Conservation (phyloP, 495 filamentous ascomycete species). For the Penicillium soppii region DNA sequence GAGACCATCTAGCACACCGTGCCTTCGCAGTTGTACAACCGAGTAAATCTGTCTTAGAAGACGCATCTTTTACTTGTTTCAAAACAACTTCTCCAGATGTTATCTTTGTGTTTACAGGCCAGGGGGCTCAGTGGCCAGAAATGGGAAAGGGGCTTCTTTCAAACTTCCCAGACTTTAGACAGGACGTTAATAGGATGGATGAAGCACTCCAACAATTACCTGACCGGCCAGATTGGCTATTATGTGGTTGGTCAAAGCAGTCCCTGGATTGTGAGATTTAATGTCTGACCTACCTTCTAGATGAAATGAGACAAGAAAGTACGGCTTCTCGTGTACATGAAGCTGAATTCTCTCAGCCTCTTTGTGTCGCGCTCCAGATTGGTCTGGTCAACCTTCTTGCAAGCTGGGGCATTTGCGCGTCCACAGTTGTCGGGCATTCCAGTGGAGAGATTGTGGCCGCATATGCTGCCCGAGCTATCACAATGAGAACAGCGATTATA, state of each 20-base stretch:
- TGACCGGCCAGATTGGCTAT: conserved; percentile 19
- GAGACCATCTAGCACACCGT: conserved; percentile 22
- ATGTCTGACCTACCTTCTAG: background rate
- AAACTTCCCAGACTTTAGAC: background rate
- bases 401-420: conserved; percentile 43
- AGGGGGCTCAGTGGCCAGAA: conserved; percentile 57
- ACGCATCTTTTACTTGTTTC: background rate
- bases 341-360: conserved; percentile 35
- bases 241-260: conserved; percentile 16
- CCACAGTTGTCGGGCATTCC: conserved; percentile 58
- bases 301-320: conserved; percentile 3
- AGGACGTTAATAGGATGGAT: conserved; percentile 23
- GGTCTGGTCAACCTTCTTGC: conserved; percentile 45
- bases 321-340: conserved; percentile 25
- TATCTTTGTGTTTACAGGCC: conserved; percentile 68
- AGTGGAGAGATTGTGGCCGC: conserved; percentile 65
- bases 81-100: conserved; percentile 34
- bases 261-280: background rate
- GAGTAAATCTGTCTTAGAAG: background rate
- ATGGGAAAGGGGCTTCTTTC: conserved; percentile 38
- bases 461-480: conserved; percentile 52
- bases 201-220: conserved; percentile 7
- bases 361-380: conserved; percentile 53
- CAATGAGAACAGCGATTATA: conserved; percentile 32
- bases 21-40: conserved; percentile 6